Percentiles rank a stretch among this genome's conserved stretches.
These are phyloP conservation scores for Lasiosphaeria hispida DNA, from an alignment of 495 filamentous ascomycete genomes.

Conservation along the genomic window DNA sequence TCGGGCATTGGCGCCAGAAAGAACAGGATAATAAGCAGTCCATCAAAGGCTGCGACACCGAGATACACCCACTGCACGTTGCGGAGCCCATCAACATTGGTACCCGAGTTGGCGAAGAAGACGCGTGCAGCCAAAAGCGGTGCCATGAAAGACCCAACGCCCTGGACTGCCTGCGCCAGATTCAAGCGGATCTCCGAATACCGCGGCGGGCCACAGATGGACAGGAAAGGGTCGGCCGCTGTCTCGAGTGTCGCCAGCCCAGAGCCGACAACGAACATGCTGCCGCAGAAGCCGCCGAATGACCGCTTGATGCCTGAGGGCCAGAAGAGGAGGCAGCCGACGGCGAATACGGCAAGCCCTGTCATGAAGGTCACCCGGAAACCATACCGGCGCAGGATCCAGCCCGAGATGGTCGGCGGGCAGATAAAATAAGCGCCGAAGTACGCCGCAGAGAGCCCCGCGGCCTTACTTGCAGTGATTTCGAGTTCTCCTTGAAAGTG, in stretches of 20 bases:
- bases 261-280: conserved; percentile 66
- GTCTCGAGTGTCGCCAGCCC: conserved; percentile 71
- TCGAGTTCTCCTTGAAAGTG: conserved; percentile 41
- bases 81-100: conserved; percentile 45
- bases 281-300: conserved; percentile 66
- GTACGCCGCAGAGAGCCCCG: conserved; percentile 38
- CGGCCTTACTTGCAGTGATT: conserved; percentile 32
- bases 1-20: conserved; percentile 65
- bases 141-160: conserved; percentile 60
- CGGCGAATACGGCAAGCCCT: conserved; percentile 52
- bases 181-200: conserved; percentile 68
- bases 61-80: conserved; percentile 74
- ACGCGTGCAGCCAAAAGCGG: conserved; percentile 65
- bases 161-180: conserved; percentile 64
- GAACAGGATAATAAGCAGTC: conserved; percentile 61
- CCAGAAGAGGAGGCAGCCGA: conserved; percentile 62
- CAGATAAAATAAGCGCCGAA: conserved; percentile 55
- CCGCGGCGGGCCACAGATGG: conserved; percentile 62
- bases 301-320: conserved; percentile 54
- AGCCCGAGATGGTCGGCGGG: conserved; percentile 54
- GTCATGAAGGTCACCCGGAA: conserved; percentile 60
- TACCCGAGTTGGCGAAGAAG: conserved; percentile 58
- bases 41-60: conserved; percentile 66
- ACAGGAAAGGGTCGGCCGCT: conserved; percentile 55
- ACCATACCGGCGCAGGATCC: conserved; percentile 59